Base-by-base conservation (phyloP, 1,139 yeast genomes). In the Yamadazyma aaseri region DNA sequence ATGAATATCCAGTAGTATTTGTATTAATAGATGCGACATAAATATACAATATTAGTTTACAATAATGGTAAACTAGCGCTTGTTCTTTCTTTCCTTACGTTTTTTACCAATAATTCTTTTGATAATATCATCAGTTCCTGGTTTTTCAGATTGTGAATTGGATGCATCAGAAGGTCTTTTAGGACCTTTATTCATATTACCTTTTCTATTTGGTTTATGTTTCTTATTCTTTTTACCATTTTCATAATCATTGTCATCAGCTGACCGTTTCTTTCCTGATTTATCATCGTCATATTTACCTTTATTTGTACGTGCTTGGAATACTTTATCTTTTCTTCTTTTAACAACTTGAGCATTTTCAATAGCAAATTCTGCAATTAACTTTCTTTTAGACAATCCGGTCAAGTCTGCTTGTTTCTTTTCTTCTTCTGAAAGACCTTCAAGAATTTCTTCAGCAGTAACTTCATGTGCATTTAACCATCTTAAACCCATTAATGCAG, bases 391-490 rank as follows among this genome's bases (percentile, higher is more conserved):
- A 30, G 71, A 67, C 30, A 70, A 47, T 4, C 78, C 76, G 39
- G 79, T 84, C 31, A 67, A 50, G 42, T 76, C 65, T 12, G 77
- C 75, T 20, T 57, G 35, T 53, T 77, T 74, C 58, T 68, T 63
- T 58, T 83, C 86, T 34, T 85, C 92, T 6, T 83, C 94, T 21
- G 71, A 65, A 42, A 84, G 58, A 8, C 95, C 96, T 41, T 73
- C 87, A 13, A 76, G 47, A 24, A 86, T 73, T 59, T 90, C 97
- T 7, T 73, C 78, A 29, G 60, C 61, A 0, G 86, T 65, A 3
- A 92, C 96, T 51, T 78, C 83, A 56, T 92, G 97, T 3, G 96
- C 96, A 63, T 92, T 92, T 58, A 92, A 73, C 96, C 97, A 94
- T 68, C 99, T 79, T 41, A 92, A 74, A 5, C 95, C 97, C 97